A percentile compares a stretch with the other conserved stretches of the same genome.
phyloP scores from a whole-genome alignment of 768 basidiomycete genomes.

The Austroboletus eburneus region DNA sequence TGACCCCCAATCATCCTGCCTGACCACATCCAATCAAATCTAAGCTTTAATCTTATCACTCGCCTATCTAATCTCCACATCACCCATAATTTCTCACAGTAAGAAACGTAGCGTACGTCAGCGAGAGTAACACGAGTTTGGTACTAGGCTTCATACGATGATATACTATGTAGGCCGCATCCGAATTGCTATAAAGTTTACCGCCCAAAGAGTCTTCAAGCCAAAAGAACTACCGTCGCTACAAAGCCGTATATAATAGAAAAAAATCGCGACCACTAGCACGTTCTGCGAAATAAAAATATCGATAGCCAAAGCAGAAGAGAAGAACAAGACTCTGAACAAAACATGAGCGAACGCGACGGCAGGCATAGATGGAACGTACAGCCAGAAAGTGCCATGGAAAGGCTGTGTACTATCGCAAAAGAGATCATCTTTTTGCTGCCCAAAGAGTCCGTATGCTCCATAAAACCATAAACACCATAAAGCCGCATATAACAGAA shows the following conservation, averaged over 20 bases:
- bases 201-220: background rate
- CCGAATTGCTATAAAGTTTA: no score
- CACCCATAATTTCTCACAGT: no score
- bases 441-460: background rate
- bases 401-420: slow-evolving; percentile 32
- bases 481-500: background rate
- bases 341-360: background rate
- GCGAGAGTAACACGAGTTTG: no score
- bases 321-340: background rate
- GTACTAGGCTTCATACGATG: no score
- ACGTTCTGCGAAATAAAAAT: background rate
- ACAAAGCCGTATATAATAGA: background rate
- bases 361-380: background rate
- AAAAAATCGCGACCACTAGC: background rate
- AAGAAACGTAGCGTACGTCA: no score
- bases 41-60: no score
- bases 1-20: no score
- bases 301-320: background rate
- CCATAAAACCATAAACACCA: background rate
- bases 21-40: no score
- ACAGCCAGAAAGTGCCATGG: slow-evolving; percentile 32
- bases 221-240: background rate
- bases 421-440: slow-evolving; percentile 3
- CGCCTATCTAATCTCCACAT: no score
- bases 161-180: no score